A percentile compares a stretch with the other conserved stretches of the same genome.
Conservation (phyloP, 1,284 basidiomycete species). For the Blastosporella zonata region DNA sequence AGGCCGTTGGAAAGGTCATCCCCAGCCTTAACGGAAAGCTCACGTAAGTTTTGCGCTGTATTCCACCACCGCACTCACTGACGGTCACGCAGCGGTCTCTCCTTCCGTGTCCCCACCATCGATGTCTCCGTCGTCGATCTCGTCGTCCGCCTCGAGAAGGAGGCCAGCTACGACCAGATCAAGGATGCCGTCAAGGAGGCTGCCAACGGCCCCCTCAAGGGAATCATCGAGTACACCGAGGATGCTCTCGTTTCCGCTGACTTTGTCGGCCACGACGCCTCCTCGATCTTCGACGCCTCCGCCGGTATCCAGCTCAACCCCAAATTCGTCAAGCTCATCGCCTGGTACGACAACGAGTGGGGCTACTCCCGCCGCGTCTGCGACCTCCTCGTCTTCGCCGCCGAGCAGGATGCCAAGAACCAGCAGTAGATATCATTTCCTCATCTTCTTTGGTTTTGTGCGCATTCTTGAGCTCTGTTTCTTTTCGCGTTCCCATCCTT, state of each 20-base stretch:
- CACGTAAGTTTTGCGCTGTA: conserved; percentile 51
- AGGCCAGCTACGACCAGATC: conserved; percentile 87
- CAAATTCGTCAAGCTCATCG: conserved; percentile 94
- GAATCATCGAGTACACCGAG: conserved; percentile 94
- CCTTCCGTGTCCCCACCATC: conserved; percentile 97
- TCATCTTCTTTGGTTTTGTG: conserved; percentile 1
- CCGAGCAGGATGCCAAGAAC: conserved; percentile 66
- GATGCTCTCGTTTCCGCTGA: conserved; percentile 95
- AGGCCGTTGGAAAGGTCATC: conserved; percentile 99
- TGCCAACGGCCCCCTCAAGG: conserved; percentile 69
- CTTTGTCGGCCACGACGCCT: conserved; percentile 79
- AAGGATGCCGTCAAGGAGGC: conserved; percentile 87
- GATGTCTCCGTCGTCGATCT: conserved; percentile 99
- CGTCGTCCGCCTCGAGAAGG: conserved; percentile 90
- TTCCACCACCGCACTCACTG: neutral
- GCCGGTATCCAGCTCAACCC: conserved; percentile 93
- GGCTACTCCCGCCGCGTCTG: conserved; percentile 95
- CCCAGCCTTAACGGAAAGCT: conserved; percentile 97
- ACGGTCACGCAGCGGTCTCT: conserved; percentile 65
- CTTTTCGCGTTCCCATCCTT: neutral
- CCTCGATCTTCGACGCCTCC: conserved; percentile 88
- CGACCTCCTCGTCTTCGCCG: conserved; percentile 85
- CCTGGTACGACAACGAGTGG: conserved; percentile 98
- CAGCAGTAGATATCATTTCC: conserved; percentile 20
- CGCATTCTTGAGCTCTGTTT: neutral